Conservation (phyloP, 2,329 filamentous ascomycete genomes). For the Trichoderma lentiforme region DNA sequence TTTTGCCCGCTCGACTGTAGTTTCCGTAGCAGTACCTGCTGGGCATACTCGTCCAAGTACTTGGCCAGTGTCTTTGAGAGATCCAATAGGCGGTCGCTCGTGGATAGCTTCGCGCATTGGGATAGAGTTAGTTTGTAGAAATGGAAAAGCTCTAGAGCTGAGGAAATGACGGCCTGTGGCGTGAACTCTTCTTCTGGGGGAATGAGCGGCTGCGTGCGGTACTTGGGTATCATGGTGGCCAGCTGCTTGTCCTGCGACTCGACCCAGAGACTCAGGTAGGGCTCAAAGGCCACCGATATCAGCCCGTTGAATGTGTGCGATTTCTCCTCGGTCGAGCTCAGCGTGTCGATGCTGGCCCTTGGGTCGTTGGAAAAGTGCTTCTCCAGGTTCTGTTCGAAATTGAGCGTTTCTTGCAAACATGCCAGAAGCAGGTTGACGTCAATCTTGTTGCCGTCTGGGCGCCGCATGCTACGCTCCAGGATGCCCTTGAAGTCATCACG, state of each 20-base stretch:
- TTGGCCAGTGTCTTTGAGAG: conserved; percentile 82
- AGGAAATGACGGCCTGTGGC: conserved; percentile 81
- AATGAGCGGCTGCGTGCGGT: conserved; percentile 76
- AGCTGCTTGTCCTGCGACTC: conserved; percentile 92
- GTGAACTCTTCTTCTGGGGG: conserved; percentile 89
- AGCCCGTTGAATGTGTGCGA: conserved; percentile 78
- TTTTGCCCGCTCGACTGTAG: conserved; percentile 55
- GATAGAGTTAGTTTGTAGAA: conserved; percentile 91
- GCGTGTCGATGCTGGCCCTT: conserved; percentile 83
- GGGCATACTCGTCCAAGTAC: conserved; percentile 92
- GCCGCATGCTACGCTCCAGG: conserved; percentile 80
- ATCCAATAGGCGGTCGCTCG: conserved; percentile 80
- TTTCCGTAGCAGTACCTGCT: conserved; percentile 80
- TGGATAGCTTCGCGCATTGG: conserved; percentile 94
- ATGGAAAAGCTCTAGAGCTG: conserved; percentile 94
- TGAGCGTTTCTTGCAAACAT: conserved; percentile 90
- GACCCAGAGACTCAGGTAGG: conserved; percentile 94
- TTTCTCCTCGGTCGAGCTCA: conserved; percentile 74
- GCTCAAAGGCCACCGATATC: conserved; percentile 95
- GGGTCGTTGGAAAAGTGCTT: conserved; percentile 71
- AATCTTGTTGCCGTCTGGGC: conserved; percentile 70
- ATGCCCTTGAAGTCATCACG: conserved; percentile 94
- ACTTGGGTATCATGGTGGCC: conserved; percentile 78
- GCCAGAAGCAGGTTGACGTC: conserved; percentile 87
- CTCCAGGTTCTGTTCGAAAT: conserved; percentile 93